phyloP scores from a whole-genome alignment of 345 rosid genomes.

The Psidium guajava region DNA sequence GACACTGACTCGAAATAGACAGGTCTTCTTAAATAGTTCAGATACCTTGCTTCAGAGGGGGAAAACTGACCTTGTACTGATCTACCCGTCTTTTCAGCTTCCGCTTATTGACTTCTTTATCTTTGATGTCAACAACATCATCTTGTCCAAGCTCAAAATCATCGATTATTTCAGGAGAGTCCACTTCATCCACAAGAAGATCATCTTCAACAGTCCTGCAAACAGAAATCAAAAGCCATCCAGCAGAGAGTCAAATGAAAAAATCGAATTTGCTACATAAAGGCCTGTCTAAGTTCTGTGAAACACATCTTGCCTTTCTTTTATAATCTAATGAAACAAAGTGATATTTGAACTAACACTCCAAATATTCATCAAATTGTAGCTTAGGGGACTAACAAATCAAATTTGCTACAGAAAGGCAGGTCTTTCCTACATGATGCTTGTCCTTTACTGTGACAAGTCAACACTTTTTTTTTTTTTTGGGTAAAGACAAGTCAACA shows the following conservation, averaged over 20 bases:
- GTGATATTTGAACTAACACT: background rate
- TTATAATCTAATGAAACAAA: background rate
- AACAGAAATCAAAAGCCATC: background rate
- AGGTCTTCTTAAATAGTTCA: background rate
- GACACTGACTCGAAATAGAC: background rate
- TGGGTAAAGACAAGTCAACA: too few species aligned
- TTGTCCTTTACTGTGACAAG: background rate
- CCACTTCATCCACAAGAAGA: slow-evolving; percentile 66
- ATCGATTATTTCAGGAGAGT: slow-evolving; percentile 73
- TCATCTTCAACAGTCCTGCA: slow-evolving; percentile 86
- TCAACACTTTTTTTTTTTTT: background rate
- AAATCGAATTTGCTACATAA: background rate
- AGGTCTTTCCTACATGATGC: background rate
- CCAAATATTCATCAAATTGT: background rate
- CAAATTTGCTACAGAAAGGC: background rate
- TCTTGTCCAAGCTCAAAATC: slow-evolving; percentile 89
- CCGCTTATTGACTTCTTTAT: slow-evolving; percentile 76
- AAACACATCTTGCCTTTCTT: background rate
- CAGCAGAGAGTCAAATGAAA: background rate
- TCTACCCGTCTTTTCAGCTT: slow-evolving; percentile 59
- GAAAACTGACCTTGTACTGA: slow-evolving; percentile 53
- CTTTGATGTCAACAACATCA: slow-evolving; percentile 78
- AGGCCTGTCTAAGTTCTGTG: background rate
- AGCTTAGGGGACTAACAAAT: background rate
- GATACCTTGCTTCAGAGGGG: background rate